phyloP scores from a whole-genome alignment of 352 stramenopile genomes.

The Thraustotheca clavata region DNA sequence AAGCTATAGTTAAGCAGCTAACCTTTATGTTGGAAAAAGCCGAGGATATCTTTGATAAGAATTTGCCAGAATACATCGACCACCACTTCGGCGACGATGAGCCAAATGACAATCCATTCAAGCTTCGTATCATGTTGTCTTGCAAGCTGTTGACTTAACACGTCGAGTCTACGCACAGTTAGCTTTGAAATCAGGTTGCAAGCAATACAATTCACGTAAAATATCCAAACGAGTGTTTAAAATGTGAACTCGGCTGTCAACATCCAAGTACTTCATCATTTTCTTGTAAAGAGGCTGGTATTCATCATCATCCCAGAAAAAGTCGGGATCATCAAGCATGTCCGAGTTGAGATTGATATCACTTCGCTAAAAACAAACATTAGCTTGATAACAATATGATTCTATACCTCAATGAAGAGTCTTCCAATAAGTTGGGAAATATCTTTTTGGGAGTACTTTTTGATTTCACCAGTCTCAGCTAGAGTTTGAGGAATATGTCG shows the following conservation, averaged over 20 bases:
- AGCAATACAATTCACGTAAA: slow-evolving; percentile 78
- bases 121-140: slow-evolving; percentile 84
- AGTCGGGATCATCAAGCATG: slow-evolving; percentile 91
- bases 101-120: slow-evolving; percentile 92
- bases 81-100: slow-evolving; percentile 87
- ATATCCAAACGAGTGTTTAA: slow-evolving; percentile 92
- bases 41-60: slow-evolving; percentile 82
- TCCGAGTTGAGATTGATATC: slow-evolving; percentile 93
- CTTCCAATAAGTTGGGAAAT: slow-evolving; percentile 89
- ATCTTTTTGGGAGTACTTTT: slow-evolving; percentile 79
- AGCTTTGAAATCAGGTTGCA: not conserved
- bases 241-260: slow-evolving; percentile 87
- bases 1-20: not conserved
- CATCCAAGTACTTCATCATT: slow-evolving; percentile 89
- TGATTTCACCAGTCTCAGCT: slow-evolving; percentile 78
- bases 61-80: slow-evolving; percentile 86
- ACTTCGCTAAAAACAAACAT: slow-evolving; percentile 22
- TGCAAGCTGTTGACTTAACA: slow-evolving; percentile 88
- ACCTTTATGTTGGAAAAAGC: slow-evolving; percentile 52
- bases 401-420: slow-evolving; percentile 75
- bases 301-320: slow-evolving; percentile 92
- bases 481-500: slow-evolving; percentile 87
- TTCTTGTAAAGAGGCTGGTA: slow-evolving; percentile 90
- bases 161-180: slow-evolving; percentile 56
- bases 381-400: not conserved